phyloP scores from a whole-genome alignment of 805 yeast species.

The Spathaspora boniae region DNA sequence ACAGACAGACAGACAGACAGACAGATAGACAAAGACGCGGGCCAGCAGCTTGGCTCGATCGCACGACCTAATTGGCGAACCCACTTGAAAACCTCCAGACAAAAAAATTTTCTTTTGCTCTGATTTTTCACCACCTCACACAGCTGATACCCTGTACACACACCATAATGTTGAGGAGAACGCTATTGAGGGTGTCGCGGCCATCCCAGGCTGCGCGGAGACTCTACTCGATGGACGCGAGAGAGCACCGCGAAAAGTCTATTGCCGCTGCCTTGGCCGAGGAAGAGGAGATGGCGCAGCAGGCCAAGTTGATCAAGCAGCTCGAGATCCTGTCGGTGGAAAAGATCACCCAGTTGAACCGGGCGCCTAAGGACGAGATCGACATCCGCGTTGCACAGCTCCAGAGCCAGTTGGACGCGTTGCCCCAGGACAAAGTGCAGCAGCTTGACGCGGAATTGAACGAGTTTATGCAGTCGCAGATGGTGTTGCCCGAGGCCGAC shows the following conservation, averaged over 20 bases:
- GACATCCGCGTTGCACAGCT: slow-evolving; percentile 27
- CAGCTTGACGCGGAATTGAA: slow-evolving; percentile 40
- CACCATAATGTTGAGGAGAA: too few relatives aligned
- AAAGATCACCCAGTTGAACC: slow-evolving; percentile 30
- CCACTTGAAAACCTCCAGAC: too few relatives aligned
- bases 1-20: too few relatives aligned
- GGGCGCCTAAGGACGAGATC: slow-evolving; percentile 29
- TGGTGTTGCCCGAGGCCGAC: slow-evolving; percentile 31
- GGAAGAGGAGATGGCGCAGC: slow-evolving; percentile 38
- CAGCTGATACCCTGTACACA: too few relatives aligned
- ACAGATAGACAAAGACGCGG: too few relatives aligned
- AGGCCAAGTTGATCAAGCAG: slow-evolving; percentile 27
- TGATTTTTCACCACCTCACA: too few relatives aligned
- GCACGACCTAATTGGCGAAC: too few relatives aligned
- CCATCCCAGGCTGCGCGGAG: too few relatives aligned
- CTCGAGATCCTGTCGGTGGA: slow-evolving; percentile 26
- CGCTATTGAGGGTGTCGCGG: too few relatives aligned
- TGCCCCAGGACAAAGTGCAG: slow-evolving; percentile 31
- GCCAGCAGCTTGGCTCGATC: too few relatives aligned
- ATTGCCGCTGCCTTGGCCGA: slow-evolving; percentile 41
- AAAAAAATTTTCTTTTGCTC: too few relatives aligned
- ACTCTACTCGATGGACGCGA: slow-evolving; percentile 23
- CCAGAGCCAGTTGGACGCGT: slow-evolving; percentile 24
- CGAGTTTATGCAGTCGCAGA: slow-evolving; percentile 31
- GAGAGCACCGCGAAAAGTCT: slow-evolving; percentile 36